Conservation (phyloP, 129 eudicot genomes). For the Cynara cardunculus region DNA sequence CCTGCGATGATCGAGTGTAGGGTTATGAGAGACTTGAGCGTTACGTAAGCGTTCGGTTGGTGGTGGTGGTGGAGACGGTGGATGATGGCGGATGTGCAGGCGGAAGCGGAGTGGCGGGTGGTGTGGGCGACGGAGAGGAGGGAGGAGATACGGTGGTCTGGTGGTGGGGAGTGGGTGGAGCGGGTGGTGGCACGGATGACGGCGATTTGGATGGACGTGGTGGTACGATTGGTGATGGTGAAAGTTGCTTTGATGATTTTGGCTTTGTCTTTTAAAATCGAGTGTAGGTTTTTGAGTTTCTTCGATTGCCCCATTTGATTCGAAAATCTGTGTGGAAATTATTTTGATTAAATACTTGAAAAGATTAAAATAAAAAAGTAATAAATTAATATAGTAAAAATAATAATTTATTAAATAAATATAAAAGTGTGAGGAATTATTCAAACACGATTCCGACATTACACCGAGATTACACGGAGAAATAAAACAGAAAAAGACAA, state of each 20-base stretch:
- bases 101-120: conserved; percentile 38
- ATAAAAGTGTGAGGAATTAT: background rate
- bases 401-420: background rate
- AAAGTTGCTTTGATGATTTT: conserved; percentile 52
- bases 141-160: conserved; percentile 40
- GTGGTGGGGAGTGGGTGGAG: conserved; percentile 38
- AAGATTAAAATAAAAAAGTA: background rate
- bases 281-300: conserved; percentile 32
- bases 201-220: conserved; percentile 43
- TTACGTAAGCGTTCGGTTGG: conserved; percentile 43
- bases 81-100: conserved; percentile 43
- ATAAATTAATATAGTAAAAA: too few relatives aligned
- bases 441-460: conserved; percentile 8
- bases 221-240: conserved; percentile 34
- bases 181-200: conserved; percentile 67
- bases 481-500: background rate
- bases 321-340: background rate
- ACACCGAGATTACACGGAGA: conserved; percentile 26
- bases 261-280: conserved; percentile 61
- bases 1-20: conserved; percentile 44
- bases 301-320: conserved; percentile 26
- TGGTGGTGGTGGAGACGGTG: conserved; percentile 53
- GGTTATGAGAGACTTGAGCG: conserved; percentile 58
- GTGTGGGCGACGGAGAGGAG: conserved; percentile 39
- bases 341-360: conserved; percentile 1